These are phyloP conservation scores for Ascochyta pisi DNA, from an alignment of 2,329 filamentous ascomycete genomes.

Conservation along the genomic window DNA sequence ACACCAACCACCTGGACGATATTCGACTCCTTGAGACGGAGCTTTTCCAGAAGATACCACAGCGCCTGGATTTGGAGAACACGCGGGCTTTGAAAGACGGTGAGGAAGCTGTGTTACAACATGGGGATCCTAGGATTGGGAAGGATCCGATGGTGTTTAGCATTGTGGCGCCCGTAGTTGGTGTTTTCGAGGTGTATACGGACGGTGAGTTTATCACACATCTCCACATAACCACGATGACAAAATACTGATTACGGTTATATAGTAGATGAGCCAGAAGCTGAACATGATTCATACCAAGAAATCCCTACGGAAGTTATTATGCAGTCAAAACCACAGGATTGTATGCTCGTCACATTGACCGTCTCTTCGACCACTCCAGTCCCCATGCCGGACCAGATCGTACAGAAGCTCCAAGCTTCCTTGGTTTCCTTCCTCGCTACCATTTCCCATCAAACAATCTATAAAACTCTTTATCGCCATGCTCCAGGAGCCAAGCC, in stretches of 20 bases:
- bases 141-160: constrained; percentile 13
- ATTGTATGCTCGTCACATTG: constrained; percentile 6
- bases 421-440: not conserved
- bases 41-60: not conserved
- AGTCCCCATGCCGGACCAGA: not conserved
- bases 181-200: constrained; percentile 3
- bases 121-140: not conserved
- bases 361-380: not conserved
- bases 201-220: not conserved
- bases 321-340: not conserved
- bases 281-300: constrained; percentile 4
- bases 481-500: not conserved
- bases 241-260: not conserved
- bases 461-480: constrained; percentile 7
- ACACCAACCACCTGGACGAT: constrained; percentile 8
- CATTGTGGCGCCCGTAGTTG: constrained; percentile 7
- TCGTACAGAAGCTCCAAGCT: not conserved
- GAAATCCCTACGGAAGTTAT: not conserved
- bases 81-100: constrained; percentile 9
- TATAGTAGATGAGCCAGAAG: not conserved
- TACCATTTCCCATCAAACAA: not conserved
- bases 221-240: not conserved
- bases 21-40: not conserved
- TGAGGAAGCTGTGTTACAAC: constrained; percentile 6
- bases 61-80: constrained; percentile 19